Evolutionary conservation across 1,139 yeast species (phyloP), one percentile per base, ranked within the genome.

Genomic region (Nakaseomyces delphensis): DNA sequence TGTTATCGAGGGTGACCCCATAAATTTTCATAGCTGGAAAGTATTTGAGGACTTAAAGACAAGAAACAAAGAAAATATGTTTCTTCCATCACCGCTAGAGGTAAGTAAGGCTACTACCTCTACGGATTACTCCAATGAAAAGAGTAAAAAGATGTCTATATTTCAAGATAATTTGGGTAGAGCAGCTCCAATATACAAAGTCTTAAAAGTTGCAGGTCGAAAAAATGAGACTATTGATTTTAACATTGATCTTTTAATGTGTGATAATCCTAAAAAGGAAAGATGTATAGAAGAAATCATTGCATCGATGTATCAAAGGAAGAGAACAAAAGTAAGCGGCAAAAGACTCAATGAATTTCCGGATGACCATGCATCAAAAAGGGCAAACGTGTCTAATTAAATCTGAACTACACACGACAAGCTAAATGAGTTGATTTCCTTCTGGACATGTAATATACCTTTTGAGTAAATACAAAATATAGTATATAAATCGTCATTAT

Each of bases 51-150:
- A 77, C 0, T 59, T 77, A 3, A 68, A 68, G 9, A 62, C 67
- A 6, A 63, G 84, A 43, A 69, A 69, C 41, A 83, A 84, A 57
- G 96, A 86, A 57, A 86, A 86, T 53, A 63, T 63, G 1, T 44
- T 76, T 29, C 66, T 67, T 2, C 70, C 89, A 0, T 67, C 65
- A n/a, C 74, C 82, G 0, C 81, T 93, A 86, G 66, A 20, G 40
- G 44, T 31, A 13, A 28, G 24, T n/a, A 13, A 18, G n/a, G n/a
- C 6, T 8, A 25, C 4, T 11, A 7, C 1, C 9, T 25, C 28
- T 4, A 3, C 4, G 4, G 28, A 8, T 7, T 25, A n/a, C 5
- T 5, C 10, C 4, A 13, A 6, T 4, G 28, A 25, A 11, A 7
- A 9, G n/a, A 16, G 16, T 31, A 69, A 64, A 43, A 70, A 64